Base-by-base conservation (phyloP, 352 stramenopile genomes). In the Phytophthora uliginosa region DNA sequence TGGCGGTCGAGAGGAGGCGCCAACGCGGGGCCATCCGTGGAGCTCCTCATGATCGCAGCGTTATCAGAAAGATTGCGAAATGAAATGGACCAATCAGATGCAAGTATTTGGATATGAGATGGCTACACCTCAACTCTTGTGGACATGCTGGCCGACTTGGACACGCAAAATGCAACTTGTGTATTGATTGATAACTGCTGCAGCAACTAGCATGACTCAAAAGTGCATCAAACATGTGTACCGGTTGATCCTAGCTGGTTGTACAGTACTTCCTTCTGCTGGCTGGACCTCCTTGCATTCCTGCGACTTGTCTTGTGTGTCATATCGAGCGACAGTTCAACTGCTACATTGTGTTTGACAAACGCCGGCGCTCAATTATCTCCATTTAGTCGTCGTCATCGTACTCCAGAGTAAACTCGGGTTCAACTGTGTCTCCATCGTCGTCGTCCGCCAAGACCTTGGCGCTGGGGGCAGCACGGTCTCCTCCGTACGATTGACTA, bases 391-490 rank as follows among this genome's bases (percentile, higher is more conserved):
- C 87, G 20, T 94, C 87, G 48, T 94, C 87, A 59, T 94, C 87
- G 66, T 94, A 94, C 63, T 94, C 79, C 52, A 94, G 75, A 6
- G 76, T 91, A 71, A 94, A 94, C 73, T 93, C 84, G 6, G 86
- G 82, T 20, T 77, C 85, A 28, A 64, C 70, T 18, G 75, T 81
- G 5, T 92, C 86, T 9, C 17, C 79, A 63, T 92, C 85, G 58
- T 94, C 87, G 40, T 94, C 87, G 53, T 94, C 87, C 7, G 60
- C 74, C 13, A 81, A 50, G 48, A 77, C 57, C 55, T 74, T 78
- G 42, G 66, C 28, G 13, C 28, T 60, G n/a, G 58, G 28, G 24
- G 40, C 40, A 2, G 17, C 13, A n/a, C 13, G 59, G 17, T 63
- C 55, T 65, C 45, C 45, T 52, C 52, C 63, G 52, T 65, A 70